Evolutionary conservation across 2,329 filamentous ascomycete species (phyloP).

Genomic region (Arthrobotrys entomopaga): DNA sequence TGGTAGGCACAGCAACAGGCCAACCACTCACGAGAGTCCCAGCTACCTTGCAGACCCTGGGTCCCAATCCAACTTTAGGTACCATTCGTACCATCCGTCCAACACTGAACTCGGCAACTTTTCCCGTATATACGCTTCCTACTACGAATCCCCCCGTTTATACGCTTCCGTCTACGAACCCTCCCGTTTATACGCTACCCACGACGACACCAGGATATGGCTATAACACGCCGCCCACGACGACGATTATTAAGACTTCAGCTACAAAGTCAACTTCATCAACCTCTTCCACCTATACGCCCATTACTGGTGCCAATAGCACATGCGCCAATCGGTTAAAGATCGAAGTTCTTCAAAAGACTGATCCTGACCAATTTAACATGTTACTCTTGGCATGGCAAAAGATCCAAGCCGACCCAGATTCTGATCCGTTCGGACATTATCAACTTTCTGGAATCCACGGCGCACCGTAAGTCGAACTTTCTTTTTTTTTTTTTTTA

Average conservation of each 20-base stretch:
- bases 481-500: background rate
- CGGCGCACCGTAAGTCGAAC: slow-evolving; percentile 46
- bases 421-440: slow-evolving; percentile 54
- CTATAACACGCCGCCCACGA: slow-evolving; percentile 33
- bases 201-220: slow-evolving; percentile 17
- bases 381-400: slow-evolving; percentile 57
- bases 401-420: slow-evolving; percentile 53
- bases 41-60: no score
- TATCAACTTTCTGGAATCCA: slow-evolving; percentile 57
- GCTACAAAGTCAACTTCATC: slow-evolving; percentile 20
- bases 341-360: slow-evolving; percentile 46
- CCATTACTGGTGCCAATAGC: slow-evolving; percentile 44
- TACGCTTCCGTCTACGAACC: slow-evolving; percentile 11
- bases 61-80: no score
- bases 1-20: no score
- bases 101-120: background rate
- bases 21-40: no score
- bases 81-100: no score
- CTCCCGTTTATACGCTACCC: slow-evolving; percentile 5
- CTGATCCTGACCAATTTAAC: slow-evolving; percentile 55
- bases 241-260: slow-evolving; percentile 10
- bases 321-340: slow-evolving; percentile 53
- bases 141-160: background rate
- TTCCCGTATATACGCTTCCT: slow-evolving; percentile 29
- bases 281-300: slow-evolving; percentile 41